phyloP scores from a whole-genome alignment of 306 rosid genomes.

The Inga leiocalycina region DNA sequence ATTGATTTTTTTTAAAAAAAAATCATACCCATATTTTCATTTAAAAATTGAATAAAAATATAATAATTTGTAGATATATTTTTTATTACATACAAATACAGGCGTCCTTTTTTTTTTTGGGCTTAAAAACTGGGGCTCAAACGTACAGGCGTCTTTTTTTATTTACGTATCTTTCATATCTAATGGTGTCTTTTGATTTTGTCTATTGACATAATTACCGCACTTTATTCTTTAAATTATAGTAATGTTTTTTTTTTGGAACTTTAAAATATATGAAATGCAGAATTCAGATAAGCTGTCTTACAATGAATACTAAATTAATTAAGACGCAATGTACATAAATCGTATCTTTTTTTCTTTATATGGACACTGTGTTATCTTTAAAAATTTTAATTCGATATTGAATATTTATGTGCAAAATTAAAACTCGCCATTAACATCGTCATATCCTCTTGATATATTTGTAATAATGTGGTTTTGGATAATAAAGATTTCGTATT shows the following conservation, averaged over 20 bases:
- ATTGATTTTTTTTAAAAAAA: too few species aligned
- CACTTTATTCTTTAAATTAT: not conserved
- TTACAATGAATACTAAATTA: not conserved
- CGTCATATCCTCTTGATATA: conserved; percentile 1
- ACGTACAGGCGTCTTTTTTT: not conserved
- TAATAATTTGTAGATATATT: not conserved
- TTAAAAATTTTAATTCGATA: not conserved
- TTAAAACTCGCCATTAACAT: conserved; percentile 1
- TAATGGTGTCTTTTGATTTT: not conserved
- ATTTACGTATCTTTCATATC: too few species aligned
- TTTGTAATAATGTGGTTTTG: conserved; percentile 21
- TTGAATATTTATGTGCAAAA: not conserved
- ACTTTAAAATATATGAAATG: not conserved
- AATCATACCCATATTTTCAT: not conserved
- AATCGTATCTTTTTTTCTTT: not conserved
- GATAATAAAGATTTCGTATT: conserved; percentile 19
- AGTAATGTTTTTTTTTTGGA: too few species aligned
- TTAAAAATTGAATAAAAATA: too few species aligned
- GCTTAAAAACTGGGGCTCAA: too few species aligned
- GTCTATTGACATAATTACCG: not conserved
- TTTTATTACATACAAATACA: too few species aligned
- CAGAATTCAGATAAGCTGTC: not conserved
- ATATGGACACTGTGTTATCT: not conserved
- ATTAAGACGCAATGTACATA: not conserved
- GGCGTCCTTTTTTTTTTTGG: not conserved